Evolutionary conservation across 371 early-diverging fungal species (phyloP).

Genomic region (Mortierella sp.): DNA sequence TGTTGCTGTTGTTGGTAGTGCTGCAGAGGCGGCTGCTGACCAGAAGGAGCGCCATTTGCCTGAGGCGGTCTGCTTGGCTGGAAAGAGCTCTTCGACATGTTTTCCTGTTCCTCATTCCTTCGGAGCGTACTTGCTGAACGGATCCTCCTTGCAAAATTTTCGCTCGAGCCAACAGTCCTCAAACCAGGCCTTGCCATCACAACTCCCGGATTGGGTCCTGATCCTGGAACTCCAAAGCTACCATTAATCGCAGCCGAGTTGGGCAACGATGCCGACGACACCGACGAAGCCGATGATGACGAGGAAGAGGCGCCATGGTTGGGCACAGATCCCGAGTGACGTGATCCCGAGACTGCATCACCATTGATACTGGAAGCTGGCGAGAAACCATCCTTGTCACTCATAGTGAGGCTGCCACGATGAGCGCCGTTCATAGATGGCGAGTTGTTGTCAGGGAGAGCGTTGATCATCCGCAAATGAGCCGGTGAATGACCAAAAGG

Average conservation of each 20-base stretch:
- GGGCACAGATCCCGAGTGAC: slow-evolving; percentile 12
- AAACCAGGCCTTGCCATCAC: slow-evolving; percentile 40
- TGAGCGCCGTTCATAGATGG: slow-evolving; percentile 17
- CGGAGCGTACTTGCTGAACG: slow-evolving; percentile 47
- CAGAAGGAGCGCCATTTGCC: neutral
- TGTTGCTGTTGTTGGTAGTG: slow-evolving; percentile 34
- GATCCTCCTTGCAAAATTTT: slow-evolving; percentile 52
- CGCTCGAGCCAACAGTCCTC: slow-evolving; percentile 51
- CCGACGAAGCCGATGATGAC: slow-evolving; percentile 33
- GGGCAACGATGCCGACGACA: slow-evolving; percentile 26
- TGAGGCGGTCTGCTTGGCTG: slow-evolving; percentile 47
- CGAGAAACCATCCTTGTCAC: slow-evolving; percentile 41
- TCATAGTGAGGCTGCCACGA: slow-evolving; percentile 30
- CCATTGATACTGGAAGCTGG: slow-evolving; percentile 40
- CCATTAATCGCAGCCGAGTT: slow-evolving; percentile 26
- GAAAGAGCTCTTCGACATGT: slow-evolving; percentile 21
- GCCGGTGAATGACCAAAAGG: slow-evolving; percentile 56
- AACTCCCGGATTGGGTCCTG: slow-evolving; percentile 11
- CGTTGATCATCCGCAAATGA: slow-evolving; percentile 48
- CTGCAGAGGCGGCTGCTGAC: slow-evolving; percentile 29
- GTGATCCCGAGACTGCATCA: slow-evolving; percentile 37
- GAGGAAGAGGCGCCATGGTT: slow-evolving; percentile 35
- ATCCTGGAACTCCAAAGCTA: slow-evolving; percentile 11
- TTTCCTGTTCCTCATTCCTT: slow-evolving; percentile 42
- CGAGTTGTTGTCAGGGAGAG: slow-evolving; percentile 19